These are phyloP conservation scores for Athelia psychrophila DNA, from an alignment of 1,284 basidiomycete genomes.

Conservation along the genomic window DNA sequence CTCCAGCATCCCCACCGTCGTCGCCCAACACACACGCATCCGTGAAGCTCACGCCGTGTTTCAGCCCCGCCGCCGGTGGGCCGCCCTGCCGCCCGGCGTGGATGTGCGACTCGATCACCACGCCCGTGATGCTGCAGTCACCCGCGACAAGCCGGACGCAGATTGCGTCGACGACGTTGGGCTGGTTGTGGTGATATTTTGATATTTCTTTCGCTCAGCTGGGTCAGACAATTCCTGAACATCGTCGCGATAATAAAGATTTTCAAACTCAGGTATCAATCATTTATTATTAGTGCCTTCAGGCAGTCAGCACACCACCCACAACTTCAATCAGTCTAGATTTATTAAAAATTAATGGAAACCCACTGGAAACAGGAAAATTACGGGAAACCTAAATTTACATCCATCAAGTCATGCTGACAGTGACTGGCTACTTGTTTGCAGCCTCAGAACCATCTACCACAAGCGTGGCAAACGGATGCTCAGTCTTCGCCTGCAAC, in stretches of 20 bases:
- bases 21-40: constrained; percentile 93
- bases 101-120: constrained; percentile 97
- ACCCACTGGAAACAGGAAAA: constrained; percentile 8
- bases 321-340: constrained; percentile 19
- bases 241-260: constrained; percentile 26
- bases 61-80: constrained; percentile 61
- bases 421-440: too few relatives aligned
- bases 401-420: too few relatives aligned
- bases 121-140: constrained; percentile 82
- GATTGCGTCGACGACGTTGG: constrained; percentile 75
- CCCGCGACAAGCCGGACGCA: constrained; percentile 79
- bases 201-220: constrained; percentile 15
- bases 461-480: background rate
- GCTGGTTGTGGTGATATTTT: constrained; percentile 92
- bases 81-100: constrained; percentile 86
- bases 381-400: too few relatives aligned
- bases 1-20: too few relatives aligned
- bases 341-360: constrained; percentile 7
- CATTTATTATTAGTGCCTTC: constrained; percentile 22
- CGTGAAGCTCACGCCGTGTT: constrained; percentile 87
- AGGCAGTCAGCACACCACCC: constrained; percentile 63
- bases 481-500: background rate
- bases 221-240: too few relatives aligned
- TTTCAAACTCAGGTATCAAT: too few relatives aligned
- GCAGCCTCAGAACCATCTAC: too few relatives aligned